phyloP scores from a whole-genome alignment of 495 filamentous ascomycete genomes.

The Penicillium manginii region DNA sequence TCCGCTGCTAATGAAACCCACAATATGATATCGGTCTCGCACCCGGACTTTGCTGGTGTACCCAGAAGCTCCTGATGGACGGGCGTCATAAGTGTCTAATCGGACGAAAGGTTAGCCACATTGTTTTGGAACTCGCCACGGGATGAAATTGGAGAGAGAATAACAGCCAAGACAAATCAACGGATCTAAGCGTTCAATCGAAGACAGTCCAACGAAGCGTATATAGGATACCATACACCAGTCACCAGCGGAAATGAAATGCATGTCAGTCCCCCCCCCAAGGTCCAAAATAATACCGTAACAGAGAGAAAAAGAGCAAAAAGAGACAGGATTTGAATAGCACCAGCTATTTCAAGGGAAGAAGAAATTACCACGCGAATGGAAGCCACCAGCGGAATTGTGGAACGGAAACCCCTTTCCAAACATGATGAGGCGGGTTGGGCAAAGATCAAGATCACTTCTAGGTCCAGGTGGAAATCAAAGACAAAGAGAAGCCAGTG shows the following conservation, averaged over 20 bases:
- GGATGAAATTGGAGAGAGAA: constrained; percentile 17
- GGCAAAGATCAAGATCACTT: constrained; percentile 9
- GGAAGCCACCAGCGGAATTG: constrained; percentile 47
- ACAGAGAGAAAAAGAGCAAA: constrained; percentile 13
- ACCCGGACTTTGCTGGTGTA: constrained; percentile 90
- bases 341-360: constrained; percentile 23
- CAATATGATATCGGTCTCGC: constrained; percentile 88
- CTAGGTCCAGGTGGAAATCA: background rate
- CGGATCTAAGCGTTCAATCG: constrained; percentile 21
- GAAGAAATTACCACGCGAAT: constrained; percentile 53
- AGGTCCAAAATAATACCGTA: constrained; percentile 4
- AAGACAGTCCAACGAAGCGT: constrained; percentile 13
- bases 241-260: constrained; percentile 20
- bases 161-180: constrained; percentile 19
- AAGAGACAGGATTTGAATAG: constrained; percentile 1
- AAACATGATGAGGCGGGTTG: constrained; percentile 40
- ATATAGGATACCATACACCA: constrained; percentile 16
- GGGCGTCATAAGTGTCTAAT: constrained; percentile 43
- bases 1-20: constrained; percentile 97
- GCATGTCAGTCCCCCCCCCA: constrained; percentile 9
- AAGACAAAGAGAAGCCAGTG: constrained; percentile 18
- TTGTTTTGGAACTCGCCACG: constrained; percentile 10
- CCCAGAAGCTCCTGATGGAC: constrained; percentile 37
- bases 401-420: constrained; percentile 47
- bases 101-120: constrained; percentile 9